A percentile compares a stretch with the other conserved stretches of the same genome.
Evolutionary conservation across 768 basidiomycete species (phyloP).

Genomic region (Boletellus sp.): DNA sequence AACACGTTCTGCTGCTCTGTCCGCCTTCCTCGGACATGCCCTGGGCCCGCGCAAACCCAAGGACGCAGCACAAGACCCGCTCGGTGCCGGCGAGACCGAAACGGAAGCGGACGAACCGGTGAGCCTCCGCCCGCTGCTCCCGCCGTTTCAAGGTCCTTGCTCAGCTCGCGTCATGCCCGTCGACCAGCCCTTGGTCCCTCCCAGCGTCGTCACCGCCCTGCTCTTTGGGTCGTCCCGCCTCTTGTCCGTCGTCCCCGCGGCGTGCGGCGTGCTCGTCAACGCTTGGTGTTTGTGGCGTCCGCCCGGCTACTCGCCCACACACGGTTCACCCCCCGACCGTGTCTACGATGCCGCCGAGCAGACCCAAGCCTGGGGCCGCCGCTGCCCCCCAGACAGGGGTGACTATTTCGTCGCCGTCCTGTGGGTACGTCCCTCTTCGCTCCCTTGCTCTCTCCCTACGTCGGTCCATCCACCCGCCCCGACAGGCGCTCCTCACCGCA

Average conservation of each 20-base stretch:
- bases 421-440: slow-evolving; percentile 54
- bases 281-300: slow-evolving; percentile 50
- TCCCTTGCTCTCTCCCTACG: background rate
- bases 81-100: slow-evolving; percentile 73
- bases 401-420: slow-evolving; percentile 67
- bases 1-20: slow-evolving; percentile 6
- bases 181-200: slow-evolving; percentile 49
- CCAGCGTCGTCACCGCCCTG: slow-evolving; percentile 48
- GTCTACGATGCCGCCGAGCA: background rate
- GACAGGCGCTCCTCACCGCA: slow-evolving; percentile 76
- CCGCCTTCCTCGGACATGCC: slow-evolving; percentile 25
- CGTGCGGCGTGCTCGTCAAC: slow-evolving; percentile 63
- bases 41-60: slow-evolving; percentile 37
- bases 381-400: slow-evolving; percentile 47
- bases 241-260: slow-evolving; percentile 68
- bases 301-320: slow-evolving; percentile 28
- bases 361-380: slow-evolving; percentile 24
- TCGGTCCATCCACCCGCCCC: background rate
- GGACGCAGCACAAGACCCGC: slow-evolving; percentile 42
- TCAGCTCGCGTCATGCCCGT: slow-evolving; percentile 55
- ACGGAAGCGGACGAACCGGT: slow-evolving; percentile 77
- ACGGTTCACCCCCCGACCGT: slow-evolving; percentile 2
- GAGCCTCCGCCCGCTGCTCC: slow-evolving; percentile 26
- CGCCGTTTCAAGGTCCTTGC: slow-evolving; percentile 7
- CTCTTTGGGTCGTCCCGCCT: slow-evolving; percentile 70